phyloP scores from a whole-genome alignment of 768 basidiomycete species.

The Dioszegia crocea region DNA sequence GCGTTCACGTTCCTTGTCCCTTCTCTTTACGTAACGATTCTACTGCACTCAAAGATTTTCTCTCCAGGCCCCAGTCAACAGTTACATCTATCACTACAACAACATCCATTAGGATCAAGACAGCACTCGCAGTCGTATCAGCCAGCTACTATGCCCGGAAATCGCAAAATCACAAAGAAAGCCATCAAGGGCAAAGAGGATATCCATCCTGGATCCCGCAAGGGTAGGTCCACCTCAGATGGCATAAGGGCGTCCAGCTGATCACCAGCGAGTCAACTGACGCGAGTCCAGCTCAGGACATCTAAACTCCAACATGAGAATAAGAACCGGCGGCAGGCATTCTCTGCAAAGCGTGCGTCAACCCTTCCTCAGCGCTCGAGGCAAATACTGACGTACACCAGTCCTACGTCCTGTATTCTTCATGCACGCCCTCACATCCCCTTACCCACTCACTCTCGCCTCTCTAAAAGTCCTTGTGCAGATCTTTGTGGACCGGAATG shows the following conservation, averaged over 20 bases:
- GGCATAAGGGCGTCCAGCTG: not conserved
- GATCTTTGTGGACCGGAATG: conserved; percentile 46
- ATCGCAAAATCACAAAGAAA: conserved; percentile 46
- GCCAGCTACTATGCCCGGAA: conserved; percentile 35
- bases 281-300: conserved; percentile 45
- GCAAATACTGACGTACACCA: conserved; percentile 9
- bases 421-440: conserved; percentile 41
- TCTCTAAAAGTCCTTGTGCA: conserved; percentile 42
- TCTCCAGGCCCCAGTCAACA: not conserved
- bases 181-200: conserved; percentile 50
- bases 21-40: not conserved
- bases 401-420: conserved; percentile 49
- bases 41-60: not conserved
- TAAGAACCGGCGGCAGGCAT: conserved; percentile 25
- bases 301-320: conserved; percentile 41
- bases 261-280: conserved; percentile 44
- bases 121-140: not conserved
- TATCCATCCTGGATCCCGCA: conserved; percentile 49
- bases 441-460: conserved; percentile 36
- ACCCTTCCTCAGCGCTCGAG: not conserved
- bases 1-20: not conserved
- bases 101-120: too few species aligned
- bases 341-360: conserved; percentile 29
- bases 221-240: conserved; percentile 25
- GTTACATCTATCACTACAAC: too few species aligned